Conservation (phyloP, 169 alveolate genomes). For the Neospora caninum region DNA sequence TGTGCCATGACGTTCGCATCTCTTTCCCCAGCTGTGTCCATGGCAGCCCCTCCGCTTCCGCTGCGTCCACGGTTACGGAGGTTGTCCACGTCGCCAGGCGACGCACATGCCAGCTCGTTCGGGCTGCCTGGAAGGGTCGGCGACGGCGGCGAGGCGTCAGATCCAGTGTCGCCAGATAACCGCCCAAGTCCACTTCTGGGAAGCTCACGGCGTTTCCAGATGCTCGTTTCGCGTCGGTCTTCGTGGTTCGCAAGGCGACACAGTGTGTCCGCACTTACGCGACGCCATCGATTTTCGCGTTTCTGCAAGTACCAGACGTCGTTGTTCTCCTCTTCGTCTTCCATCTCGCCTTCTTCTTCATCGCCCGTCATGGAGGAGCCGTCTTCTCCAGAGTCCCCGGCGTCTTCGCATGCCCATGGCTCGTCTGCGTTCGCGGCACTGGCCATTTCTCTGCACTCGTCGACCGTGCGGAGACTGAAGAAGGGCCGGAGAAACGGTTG, state of each 20-base stretch:
- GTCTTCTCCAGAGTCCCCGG: neutral
- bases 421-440: neutral
- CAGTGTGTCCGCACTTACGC: neutral
- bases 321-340: neutral
- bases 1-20: neutral
- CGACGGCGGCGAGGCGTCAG: no score
- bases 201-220: neutral
- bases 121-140: neutral
- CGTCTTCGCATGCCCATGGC: neutral
- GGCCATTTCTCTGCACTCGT: neutral
- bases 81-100: neutral
- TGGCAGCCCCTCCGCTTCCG: neutral
- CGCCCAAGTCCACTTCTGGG: neutral
- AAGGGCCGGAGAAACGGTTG: neutral
- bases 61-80: no score
- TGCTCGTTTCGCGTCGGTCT: neutral
- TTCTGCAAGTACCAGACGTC: neutral
- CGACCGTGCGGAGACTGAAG: neutral
- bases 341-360: conserved; percentile 28
- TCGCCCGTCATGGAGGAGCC: neutral
- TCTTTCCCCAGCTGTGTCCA: neutral
- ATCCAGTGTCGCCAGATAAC: neutral
- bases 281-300: conserved; percentile 29
- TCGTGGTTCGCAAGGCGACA: neutral
- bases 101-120: neutral